A percentile compares a stretch with the other conserved stretches of the same genome.
Conservation (phyloP, 2,329 filamentous ascomycete genomes). For the Aspergillus sclerotialis region DNA sequence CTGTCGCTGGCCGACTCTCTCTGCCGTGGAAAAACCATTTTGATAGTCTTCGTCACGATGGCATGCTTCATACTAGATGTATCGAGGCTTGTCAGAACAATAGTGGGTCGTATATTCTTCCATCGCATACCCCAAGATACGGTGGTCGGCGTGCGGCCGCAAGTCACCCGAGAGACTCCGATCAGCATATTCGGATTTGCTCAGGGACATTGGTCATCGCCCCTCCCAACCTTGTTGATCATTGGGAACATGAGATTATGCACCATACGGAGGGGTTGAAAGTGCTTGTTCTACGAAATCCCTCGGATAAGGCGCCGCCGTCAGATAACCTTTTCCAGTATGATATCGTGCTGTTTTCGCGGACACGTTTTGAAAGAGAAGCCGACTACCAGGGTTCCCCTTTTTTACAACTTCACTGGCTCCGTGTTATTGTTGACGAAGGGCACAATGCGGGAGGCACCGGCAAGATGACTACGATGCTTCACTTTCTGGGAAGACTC, state of each 20-base stretch:
- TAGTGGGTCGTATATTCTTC: slow-evolving; percentile 53
- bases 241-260: slow-evolving; percentile 74
- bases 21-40: slow-evolving; percentile 66
- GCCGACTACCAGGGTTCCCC: slow-evolving; percentile 49
- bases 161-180: slow-evolving; percentile 30
- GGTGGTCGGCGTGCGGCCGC: slow-evolving; percentile 36
- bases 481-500: slow-evolving; percentile 48
- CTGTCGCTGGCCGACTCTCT: slow-evolving; percentile 57
- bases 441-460: slow-evolving; percentile 76
- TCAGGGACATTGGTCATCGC: slow-evolving; percentile 70
- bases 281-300: slow-evolving; percentile 55
- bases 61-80: slow-evolving; percentile 49
- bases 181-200: slow-evolving; percentile 53
- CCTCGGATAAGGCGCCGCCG: slow-evolving; percentile 49
- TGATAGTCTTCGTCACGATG: slow-evolving; percentile 41
- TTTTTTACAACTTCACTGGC: slow-evolving; percentile 68
- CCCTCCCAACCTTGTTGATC: slow-evolving; percentile 72
- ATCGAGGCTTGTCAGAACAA: slow-evolving; percentile 52
- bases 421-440: slow-evolving; percentile 86
- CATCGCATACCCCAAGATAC: slow-evolving; percentile 36
- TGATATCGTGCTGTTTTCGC: slow-evolving; percentile 74
- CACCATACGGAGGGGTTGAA: slow-evolving; percentile 67
- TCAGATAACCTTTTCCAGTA: slow-evolving; percentile 54
- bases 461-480: slow-evolving; percentile 51
- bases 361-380: slow-evolving; percentile 64